A percentile compares a stretch with the other conserved stretches of the same genome.
Evolutionary conservation across 192 early-diverging fungal genomes (phyloP).

Genomic region (Backusella sp.): DNA sequence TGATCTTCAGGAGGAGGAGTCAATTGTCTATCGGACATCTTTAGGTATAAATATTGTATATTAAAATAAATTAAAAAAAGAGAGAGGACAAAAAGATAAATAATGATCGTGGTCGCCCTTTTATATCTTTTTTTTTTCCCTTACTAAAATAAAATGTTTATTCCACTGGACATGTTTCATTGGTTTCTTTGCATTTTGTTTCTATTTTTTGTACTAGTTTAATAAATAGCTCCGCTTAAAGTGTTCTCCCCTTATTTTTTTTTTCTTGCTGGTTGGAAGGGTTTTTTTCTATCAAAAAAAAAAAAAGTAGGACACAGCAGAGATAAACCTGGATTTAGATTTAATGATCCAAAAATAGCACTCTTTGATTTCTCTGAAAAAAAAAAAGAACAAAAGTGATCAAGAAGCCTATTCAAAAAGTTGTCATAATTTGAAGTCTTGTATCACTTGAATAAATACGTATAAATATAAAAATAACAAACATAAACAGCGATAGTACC

Average conservation of each 20-base stretch:
- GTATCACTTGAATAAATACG: too few species aligned
- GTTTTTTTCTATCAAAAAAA: not conserved
- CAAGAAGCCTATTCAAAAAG: too few species aligned
- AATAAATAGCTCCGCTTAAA: slow-evolving; percentile 1
- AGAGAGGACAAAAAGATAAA: not conserved
- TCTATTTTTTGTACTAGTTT: not conserved
- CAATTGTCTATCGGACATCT: slow-evolving; percentile 6
- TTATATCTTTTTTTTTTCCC: not conserved
- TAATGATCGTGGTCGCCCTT: not conserved
- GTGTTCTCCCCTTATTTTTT: not conserved
- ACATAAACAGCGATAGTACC: not conserved
- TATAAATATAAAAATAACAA: not conserved
- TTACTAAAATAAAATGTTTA: not conserved
- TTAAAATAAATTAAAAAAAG: not conserved
- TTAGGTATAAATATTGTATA: not conserved
- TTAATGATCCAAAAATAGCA: not conserved
- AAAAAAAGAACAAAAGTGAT: not conserved
- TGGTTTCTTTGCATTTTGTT: not conserved
- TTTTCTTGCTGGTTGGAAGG: not conserved
- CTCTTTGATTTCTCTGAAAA: not conserved
- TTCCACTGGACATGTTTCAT: not conserved
- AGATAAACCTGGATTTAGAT: not conserved
- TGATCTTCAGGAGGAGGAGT: slow-evolving; percentile 5
- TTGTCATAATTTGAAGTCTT: too few species aligned
- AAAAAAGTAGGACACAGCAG: too few species aligned